phyloP scores from a whole-genome alignment of 306 rosid genomes.

The Dryas drummondii region DNA sequence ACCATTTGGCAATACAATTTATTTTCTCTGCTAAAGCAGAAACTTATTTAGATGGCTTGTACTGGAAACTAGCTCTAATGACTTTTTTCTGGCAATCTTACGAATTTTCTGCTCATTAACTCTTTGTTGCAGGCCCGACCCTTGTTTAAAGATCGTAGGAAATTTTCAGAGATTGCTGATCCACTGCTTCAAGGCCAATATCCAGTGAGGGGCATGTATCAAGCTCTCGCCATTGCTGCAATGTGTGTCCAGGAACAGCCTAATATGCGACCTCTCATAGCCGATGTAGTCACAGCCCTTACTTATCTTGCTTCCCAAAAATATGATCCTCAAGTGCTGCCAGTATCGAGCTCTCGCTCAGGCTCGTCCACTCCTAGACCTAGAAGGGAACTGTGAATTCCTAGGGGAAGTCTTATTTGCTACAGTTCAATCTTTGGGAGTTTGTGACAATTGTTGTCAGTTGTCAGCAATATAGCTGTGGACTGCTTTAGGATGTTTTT shows the following conservation, averaged over 20 bases:
- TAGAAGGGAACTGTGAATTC: constrained; percentile 41
- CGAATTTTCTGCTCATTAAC: neutral
- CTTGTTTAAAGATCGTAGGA: constrained; percentile 51
- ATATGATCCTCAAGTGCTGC: constrained; percentile 36
- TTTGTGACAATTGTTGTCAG: neutral
- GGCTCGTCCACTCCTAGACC: constrained; percentile 37
- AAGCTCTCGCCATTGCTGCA: constrained; percentile 63
- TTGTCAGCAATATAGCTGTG: neutral
- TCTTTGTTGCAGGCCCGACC: constrained; percentile 52
- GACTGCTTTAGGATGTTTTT: neutral
- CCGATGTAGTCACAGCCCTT: constrained; percentile 58
- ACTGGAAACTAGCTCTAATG: neutral
- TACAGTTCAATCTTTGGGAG: constrained; percentile 3
- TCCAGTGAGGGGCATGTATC: constrained; percentile 59
- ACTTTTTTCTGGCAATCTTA: neutral
- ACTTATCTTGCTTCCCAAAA: constrained; percentile 54
- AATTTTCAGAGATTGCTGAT: constrained; percentile 51
- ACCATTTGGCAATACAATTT: neutral
- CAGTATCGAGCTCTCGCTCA: constrained; percentile 29
- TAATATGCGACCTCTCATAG: constrained; percentile 55
- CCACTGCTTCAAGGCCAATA: constrained; percentile 56
- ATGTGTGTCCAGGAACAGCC: constrained; percentile 68
- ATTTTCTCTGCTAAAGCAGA: neutral
- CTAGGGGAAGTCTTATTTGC: constrained; percentile 11
- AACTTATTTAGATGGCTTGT: neutral